These are phyloP conservation scores for Canavalia ensiformis DNA, from an alignment of 306 rosid genomes.

Conservation along the genomic window DNA sequence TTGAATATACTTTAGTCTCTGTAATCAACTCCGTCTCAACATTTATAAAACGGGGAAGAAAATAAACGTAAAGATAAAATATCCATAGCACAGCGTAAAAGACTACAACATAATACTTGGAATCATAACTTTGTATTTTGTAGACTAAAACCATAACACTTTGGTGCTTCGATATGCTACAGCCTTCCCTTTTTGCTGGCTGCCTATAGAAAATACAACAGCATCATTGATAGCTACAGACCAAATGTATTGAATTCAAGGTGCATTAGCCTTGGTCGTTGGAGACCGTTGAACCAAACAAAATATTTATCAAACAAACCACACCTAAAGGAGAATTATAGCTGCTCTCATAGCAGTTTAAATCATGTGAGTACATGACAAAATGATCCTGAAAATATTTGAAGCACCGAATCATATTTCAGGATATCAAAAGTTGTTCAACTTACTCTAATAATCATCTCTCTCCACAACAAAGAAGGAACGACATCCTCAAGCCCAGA, in stretches of 20 bases:
- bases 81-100: neutral
- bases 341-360: neutral
- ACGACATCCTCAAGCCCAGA: conserved; percentile 1
- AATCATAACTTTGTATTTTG: neutral
- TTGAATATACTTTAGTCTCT: neutral
- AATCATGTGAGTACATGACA: conserved; percentile 13
- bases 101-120: neutral
- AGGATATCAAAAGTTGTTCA: neutral
- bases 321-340: conserved; percentile 5
- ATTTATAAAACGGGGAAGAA: conserved; percentile 5
- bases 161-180: neutral
- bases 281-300: conserved; percentile 1
- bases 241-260: neutral
- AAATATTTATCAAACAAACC: conserved; percentile 23
- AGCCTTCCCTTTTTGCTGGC: neutral
- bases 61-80: neutral
- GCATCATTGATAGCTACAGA: neutral
- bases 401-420: neutral
- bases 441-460: conserved; percentile 21
- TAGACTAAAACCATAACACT: neutral
- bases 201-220: neutral
- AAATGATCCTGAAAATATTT: conserved; percentile 20
- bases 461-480: conserved; percentile 25
- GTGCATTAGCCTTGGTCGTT: conserved; percentile 4
- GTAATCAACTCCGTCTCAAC: neutral